Evolutionary conservation across 75 land plant genomes (phyloP).

Genomic region (Picea sitchensis): DNA sequence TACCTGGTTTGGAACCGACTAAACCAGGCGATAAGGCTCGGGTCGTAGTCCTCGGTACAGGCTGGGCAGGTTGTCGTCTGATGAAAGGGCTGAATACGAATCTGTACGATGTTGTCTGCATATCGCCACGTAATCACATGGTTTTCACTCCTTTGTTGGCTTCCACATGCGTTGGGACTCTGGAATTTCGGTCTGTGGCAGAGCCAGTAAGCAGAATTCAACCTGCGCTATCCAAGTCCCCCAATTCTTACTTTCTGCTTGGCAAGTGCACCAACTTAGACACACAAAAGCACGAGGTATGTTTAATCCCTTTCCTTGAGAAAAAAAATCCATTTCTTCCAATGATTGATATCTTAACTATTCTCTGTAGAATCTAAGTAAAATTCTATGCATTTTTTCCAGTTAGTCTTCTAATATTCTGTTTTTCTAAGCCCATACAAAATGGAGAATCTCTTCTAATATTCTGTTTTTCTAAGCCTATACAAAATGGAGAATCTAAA

Average conservation of each 20-base stretch:
- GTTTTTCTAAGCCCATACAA: too few relatives aligned
- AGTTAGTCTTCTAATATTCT: too few relatives aligned
- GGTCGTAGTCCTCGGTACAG: conserved; percentile 65
- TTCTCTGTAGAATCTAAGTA: not conserved
- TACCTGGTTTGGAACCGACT: conserved; percentile 37
- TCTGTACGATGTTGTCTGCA: conserved; percentile 60
- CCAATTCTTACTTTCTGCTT: conserved; percentile 47
- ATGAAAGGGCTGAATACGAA: conserved; percentile 56
- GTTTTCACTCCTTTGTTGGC: conserved; percentile 78
- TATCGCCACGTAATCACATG: conserved; percentile 77
- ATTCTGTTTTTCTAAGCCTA: too few relatives aligned
- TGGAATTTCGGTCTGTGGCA: conserved; percentile 54
- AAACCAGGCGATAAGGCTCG: conserved; percentile 37
- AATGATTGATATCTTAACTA: not conserved
- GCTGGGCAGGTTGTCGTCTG: conserved; percentile 71
- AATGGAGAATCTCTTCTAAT: too few relatives aligned
- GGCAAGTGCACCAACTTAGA: conserved; percentile 48
- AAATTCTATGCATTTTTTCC: too few relatives aligned
- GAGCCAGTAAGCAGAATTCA: conserved; percentile 46
- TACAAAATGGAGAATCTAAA: too few relatives aligned
- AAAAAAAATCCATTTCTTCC: not conserved
- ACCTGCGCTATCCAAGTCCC: conserved; percentile 29
- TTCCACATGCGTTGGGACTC: conserved; percentile 72
- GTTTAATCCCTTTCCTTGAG: not conserved
- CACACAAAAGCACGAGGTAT: conserved; percentile 47